phyloP scores from a whole-genome alignment of 768 basidiomycete species.

The Suillus discolor region DNA sequence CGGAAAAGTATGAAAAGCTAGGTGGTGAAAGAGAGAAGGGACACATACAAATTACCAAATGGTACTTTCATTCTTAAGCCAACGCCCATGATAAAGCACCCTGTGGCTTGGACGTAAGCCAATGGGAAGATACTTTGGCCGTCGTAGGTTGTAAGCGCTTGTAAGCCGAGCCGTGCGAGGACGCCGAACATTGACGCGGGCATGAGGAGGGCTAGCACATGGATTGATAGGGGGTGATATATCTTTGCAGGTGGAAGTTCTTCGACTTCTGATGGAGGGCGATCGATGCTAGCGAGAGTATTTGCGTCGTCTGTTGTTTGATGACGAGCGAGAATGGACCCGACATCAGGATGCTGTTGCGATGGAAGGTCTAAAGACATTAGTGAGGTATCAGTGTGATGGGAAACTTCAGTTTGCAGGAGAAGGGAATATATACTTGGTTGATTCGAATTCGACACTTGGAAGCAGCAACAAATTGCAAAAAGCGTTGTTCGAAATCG shows the following conservation, averaged over 20 bases:
- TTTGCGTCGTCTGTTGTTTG: constrained; percentile 32
- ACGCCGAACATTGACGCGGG: constrained; percentile 86
- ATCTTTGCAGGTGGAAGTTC: constrained; percentile 36
- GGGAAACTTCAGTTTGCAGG: not conserved
- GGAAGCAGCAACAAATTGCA: no score
- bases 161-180: constrained; percentile 78
- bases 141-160: constrained; percentile 72
- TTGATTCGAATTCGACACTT: no score
- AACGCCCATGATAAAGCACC: constrained; percentile 92
- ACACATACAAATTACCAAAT: constrained; percentile 81
- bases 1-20: constrained; percentile 15
- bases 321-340: constrained; percentile 38
- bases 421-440: no score
- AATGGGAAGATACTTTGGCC: constrained; percentile 80
- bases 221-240: constrained; percentile 58
- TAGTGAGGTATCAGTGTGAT: no score
- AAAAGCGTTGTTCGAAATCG: no score
- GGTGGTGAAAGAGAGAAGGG: constrained; percentile 29
- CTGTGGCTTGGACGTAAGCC: constrained; percentile 82
- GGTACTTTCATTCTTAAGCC: constrained; percentile 69
- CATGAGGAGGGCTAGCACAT: constrained; percentile 71
- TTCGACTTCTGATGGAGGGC: constrained; percentile 38
- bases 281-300: constrained; percentile 46
- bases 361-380: not conserved
- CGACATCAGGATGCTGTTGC: constrained; percentile 30